These are phyloP conservation scores for Kwoniella dendrophila DNA, from an alignment of 768 basidiomycete genomes.

Conservation along the genomic window DNA sequence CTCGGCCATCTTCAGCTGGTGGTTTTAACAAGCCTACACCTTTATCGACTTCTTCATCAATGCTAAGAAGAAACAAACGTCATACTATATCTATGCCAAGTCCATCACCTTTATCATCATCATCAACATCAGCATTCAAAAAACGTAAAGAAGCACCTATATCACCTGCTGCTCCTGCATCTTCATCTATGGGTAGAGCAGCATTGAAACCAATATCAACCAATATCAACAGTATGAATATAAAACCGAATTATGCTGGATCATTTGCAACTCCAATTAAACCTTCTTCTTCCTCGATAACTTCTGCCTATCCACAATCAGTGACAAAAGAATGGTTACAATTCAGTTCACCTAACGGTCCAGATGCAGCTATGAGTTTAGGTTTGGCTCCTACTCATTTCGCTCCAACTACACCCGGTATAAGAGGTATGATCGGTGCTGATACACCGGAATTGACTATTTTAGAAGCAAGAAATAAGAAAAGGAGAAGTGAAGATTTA, in stretches of 20 bases:
- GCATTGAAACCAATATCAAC: conserved; percentile 7
- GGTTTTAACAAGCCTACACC: background rate
- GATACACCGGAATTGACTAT: conserved; percentile 24
- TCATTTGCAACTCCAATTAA: conserved; percentile 15
- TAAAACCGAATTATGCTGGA: conserved; percentile 13
- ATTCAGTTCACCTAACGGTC: conserved; percentile 15
- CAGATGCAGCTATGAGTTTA: conserved; percentile 10
- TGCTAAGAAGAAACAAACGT: conserved; percentile 13
- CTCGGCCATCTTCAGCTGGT: conserved; percentile 10
- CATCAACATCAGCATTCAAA: background rate
- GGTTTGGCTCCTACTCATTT: conserved; percentile 21
- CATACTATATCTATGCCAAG: conserved; percentile 21
- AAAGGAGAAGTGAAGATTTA: conserved; percentile 11
- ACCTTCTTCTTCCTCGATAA: background rate
- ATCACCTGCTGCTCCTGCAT: background rate
- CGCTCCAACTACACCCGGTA: conserved; percentile 17
- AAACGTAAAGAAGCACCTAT: conserved; percentile 14
- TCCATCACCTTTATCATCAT: conserved; percentile 8
- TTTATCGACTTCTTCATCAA: conserved; percentile 1
- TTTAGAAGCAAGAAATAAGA: conserved; percentile 21
- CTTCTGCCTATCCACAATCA: conserved; percentile 1
- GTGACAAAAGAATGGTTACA: conserved; percentile 18
- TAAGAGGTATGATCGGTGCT: conserved; percentile 15
- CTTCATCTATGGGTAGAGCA: background rate
- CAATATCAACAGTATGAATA: conserved; percentile 11